These are phyloP conservation scores for Lactifluus rugatus DNA, from an alignment of 768 basidiomycete species.

Conservation along the genomic window DNA sequence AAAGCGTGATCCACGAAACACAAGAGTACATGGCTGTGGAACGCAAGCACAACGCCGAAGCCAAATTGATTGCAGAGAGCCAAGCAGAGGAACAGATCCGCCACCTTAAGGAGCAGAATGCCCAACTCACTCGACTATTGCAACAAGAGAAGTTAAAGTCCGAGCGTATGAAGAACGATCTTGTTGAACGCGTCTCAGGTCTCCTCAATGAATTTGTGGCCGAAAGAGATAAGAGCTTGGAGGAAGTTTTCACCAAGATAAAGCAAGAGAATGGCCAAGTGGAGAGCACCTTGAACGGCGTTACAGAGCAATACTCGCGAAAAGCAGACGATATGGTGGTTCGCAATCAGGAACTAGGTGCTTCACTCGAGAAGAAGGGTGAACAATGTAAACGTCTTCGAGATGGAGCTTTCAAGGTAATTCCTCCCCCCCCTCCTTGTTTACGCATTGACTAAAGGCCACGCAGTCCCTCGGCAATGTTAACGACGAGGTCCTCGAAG, in stretches of 20 bases:
- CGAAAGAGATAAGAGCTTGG: slow-evolving; percentile 56
- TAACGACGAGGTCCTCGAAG: slow-evolving; percentile 33
- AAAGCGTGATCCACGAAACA: slow-evolving; percentile 49
- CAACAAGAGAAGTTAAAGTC: slow-evolving; percentile 57
- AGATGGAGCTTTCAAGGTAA: slow-evolving; percentile 53
- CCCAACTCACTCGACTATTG: slow-evolving; percentile 47
- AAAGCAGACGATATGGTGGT: slow-evolving; percentile 34
- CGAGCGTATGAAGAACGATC: slow-evolving; percentile 57
- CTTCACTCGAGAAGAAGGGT: slow-evolving; percentile 35
- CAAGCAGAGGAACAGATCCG: slow-evolving; percentile 44
- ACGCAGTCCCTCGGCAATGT: slow-evolving; percentile 34
- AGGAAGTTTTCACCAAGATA: slow-evolving; percentile 44
- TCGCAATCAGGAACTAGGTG: slow-evolving; percentile 34
- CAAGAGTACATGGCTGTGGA: slow-evolving; percentile 48
- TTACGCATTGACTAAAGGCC: slow-evolving; percentile 4
- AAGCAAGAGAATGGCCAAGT: slow-evolving; percentile 47
- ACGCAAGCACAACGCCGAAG: slow-evolving; percentile 39
- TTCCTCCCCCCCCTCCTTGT: neutral
- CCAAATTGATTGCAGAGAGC: slow-evolving; percentile 39
- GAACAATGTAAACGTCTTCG: slow-evolving; percentile 44
- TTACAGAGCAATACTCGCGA: slow-evolving; percentile 41
- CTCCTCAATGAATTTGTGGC: slow-evolving; percentile 63
- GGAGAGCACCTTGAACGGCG: slow-evolving; percentile 39
- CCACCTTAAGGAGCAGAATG: slow-evolving; percentile 64
- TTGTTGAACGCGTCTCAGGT: slow-evolving; percentile 65